A percentile compares a stretch with the other conserved stretches of the same genome.
Evolutionary conservation across 208 protist species (phyloP).

Genomic region (Tritrichomonas musculus): DNA sequence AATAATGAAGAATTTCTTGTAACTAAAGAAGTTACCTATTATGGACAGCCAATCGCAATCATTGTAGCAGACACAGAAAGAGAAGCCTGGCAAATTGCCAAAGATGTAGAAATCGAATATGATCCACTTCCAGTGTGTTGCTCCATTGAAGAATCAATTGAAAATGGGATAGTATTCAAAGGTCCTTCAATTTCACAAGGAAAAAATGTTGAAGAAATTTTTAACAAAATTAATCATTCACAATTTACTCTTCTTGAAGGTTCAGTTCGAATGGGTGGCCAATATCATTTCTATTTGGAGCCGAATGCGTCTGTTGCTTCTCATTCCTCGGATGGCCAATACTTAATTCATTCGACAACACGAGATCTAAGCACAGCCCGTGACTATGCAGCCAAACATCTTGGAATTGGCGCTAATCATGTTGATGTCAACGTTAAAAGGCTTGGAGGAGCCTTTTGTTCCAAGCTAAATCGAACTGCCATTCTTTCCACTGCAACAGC

Average conservation of each 20-base stretch:
- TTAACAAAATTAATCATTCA: slow-evolving; percentile 30
- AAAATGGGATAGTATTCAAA: slow-evolving; percentile 34
- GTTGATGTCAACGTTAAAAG: slow-evolving; percentile 53
- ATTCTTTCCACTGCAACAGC: slow-evolving; percentile 55
- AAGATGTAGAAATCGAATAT: slow-evolving; percentile 55
- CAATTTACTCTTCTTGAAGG: slow-evolving; percentile 53
- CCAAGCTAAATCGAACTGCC: slow-evolving; percentile 66
- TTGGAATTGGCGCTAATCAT: slow-evolving; percentile 37
- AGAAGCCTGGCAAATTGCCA: slow-evolving; percentile 40
- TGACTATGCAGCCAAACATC: slow-evolving; percentile 28
- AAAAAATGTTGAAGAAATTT: slow-evolving; percentile 32
- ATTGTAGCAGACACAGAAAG: slow-evolving; percentile 56
- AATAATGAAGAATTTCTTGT: slow-evolving; percentile 66
- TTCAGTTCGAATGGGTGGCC: slow-evolving; percentile 55
- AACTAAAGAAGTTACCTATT: slow-evolving; percentile 36
- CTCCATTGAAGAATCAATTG: slow-evolving; percentile 55
- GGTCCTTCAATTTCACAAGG: slow-evolving; percentile 41
- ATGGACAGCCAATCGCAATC: slow-evolving; percentile 61
- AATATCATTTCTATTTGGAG: slow-evolving; percentile 81
- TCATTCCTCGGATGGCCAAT: slow-evolving; percentile 58
- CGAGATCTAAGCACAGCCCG: slow-evolving; percentile 71
- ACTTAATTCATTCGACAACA: slow-evolving; percentile 57
- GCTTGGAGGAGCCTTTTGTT: slow-evolving; percentile 76
- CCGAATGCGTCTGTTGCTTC: slow-evolving; percentile 53
- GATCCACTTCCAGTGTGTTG: slow-evolving; percentile 45